phyloP scores from a whole-genome alignment of 306 rosid species.

The Macrotyloma uniflorum region DNA sequence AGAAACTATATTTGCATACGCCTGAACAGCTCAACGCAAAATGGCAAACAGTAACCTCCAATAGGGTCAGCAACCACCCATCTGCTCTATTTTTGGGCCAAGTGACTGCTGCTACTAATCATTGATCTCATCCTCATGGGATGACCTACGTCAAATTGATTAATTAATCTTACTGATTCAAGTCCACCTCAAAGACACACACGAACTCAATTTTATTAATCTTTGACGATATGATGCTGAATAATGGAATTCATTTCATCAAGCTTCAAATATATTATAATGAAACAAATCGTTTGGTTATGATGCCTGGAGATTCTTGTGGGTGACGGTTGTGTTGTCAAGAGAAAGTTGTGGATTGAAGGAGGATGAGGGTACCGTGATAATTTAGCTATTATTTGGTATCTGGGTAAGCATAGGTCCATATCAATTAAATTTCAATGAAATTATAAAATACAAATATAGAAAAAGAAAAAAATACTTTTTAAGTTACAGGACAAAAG shows the following conservation, averaged over 20 bases:
- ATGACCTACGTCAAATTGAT: neutral
- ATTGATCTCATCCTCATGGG: neutral
- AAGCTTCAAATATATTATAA: neutral
- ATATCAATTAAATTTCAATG: too few relatives aligned
- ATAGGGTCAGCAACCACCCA: constrained; percentile 22
- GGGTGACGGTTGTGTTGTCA: constrained; percentile 17
- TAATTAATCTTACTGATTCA: neutral
- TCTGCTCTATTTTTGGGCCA: neutral
- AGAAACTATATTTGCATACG: constrained; percentile 31
- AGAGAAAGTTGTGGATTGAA: constrained; percentile 34
- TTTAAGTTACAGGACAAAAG: too few relatives aligned
- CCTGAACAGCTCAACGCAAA: constrained; percentile 39
- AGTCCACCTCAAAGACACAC: neutral
- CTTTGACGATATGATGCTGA: constrained; percentile 9
- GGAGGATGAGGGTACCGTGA: constrained; percentile 11
- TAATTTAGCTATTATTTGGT: too few relatives aligned
- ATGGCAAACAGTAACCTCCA: constrained; percentile 42
- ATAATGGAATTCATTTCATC: constrained; percentile 19
- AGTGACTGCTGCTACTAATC: neutral
- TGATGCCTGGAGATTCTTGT: constrained; percentile 21
- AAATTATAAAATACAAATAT: too few relatives aligned
- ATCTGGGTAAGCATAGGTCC: too few relatives aligned
- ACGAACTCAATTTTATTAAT: neutral
- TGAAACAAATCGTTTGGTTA: constrained; percentile 16
- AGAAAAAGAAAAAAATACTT: too few relatives aligned